Conservation (phyloP, 1,284 basidiomycete genomes). For the Fomitiporia mediterranea region DNA sequence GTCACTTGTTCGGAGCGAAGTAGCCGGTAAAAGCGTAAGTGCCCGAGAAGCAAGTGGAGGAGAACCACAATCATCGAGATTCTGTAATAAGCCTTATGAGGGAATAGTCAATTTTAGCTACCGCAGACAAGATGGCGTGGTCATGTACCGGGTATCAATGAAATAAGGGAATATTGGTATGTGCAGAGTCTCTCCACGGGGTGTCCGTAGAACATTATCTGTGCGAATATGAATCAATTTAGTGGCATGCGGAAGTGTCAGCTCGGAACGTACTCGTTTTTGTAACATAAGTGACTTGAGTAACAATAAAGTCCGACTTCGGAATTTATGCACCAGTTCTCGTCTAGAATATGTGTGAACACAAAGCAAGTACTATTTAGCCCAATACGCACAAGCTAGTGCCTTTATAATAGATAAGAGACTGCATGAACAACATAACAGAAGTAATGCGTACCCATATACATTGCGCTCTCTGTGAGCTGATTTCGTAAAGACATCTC, state of each 20-base stretch:
- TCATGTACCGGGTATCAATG: conserved; percentile 68
- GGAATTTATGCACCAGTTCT: conserved; percentile 91
- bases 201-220: conserved; percentile 97
- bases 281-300: conserved; percentile 94
- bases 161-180: conserved; percentile 93
- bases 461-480: conserved; percentile 75
- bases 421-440: conserved; percentile 15
- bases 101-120: not conserved
- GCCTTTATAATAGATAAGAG: conserved; percentile 17
- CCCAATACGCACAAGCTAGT: conserved; percentile 10
- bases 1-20: conserved; percentile 85
- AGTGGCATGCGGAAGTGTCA: not conserved
- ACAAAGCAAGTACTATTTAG: not conserved
- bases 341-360: conserved; percentile 41
- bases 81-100: conserved; percentile 70
- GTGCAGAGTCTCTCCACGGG: conserved; percentile 96
- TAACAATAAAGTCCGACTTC: conserved; percentile 90
- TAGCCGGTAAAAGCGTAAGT: conserved; percentile 63
- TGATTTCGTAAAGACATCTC: conserved; percentile 65
- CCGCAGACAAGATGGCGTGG: not conserved
- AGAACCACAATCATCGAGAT: conserved; percentile 88
- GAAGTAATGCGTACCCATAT: conserved; percentile 64
- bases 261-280: conserved; percentile 58
- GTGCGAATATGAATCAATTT: conserved; percentile 1
- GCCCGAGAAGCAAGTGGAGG: conserved; percentile 77